Evolutionary conservation across 768 basidiomycete genomes (phyloP), one percentile per base, ranked within the genome.

Genomic region (Naematelia aurantialba): DNA sequence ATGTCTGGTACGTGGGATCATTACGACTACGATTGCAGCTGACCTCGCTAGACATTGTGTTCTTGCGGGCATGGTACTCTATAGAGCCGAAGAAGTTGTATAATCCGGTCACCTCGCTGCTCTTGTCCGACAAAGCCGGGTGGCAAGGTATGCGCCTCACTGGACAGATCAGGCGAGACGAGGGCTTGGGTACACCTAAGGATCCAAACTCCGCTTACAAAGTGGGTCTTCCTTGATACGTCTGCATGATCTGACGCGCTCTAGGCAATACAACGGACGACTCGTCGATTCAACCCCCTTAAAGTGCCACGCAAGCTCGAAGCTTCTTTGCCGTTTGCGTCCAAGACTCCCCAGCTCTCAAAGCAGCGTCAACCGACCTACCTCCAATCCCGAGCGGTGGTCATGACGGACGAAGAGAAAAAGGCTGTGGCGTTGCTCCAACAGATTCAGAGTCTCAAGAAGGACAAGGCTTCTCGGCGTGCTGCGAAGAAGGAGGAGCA

Each of bases 101-200:
- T 81, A 97, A 93, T 76, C 89, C 96, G 1, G 91, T 98, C 63
- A 92, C 90, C 0, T 93, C 91, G 1, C 82, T 97, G 2, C 82
- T 99, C 0, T 81, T 93, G 8, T 84, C 87, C 14, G 83, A 90
- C 77, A 92, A 94, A 76, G 78, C 79, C n/a, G 76, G 73, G 19
- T 99, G 96, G 96, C 79, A 82, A 17, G 94, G 93, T 1, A 99
- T 98, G 96, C 87, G 96, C 29, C 81, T 98, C 30, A 97, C 92
- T 1, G 93, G 96, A 46, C 86, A 91, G 77, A 85, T 99, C 29
- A 84, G 96, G 17, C 82, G 85, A n/a, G 91, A 89, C 26, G 83
- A 91, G 68, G 87, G 85, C 0, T 65, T 93, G 45, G 87, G 89
- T 70, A 89, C 92, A 5, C 93, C 91, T 1, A 75, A 83, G 24